Conservation (phyloP, 768 basidiomycete species). For the Cystobasidium tubakii region DNA sequence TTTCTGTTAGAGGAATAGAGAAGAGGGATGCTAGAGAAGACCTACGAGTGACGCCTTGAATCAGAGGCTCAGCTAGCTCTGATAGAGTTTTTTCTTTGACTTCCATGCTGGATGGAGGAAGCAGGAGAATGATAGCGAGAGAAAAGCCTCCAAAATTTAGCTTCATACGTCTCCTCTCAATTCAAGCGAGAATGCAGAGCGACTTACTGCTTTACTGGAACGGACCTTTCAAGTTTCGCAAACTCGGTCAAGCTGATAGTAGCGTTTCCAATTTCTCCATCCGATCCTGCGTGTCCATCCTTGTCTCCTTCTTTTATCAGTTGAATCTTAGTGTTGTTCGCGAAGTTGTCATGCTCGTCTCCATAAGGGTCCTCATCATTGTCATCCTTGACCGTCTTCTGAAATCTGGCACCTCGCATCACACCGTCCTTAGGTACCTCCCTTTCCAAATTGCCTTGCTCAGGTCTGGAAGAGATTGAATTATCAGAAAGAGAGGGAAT, state of each 20-base stretch:
- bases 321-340: not conserved
- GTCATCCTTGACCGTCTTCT: no score
- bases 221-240: not conserved
- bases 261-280: not conserved
- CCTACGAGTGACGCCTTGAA: not conserved
- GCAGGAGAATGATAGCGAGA: no score
- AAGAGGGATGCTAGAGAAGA: not conserved
- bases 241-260: slow-evolving; percentile 10
- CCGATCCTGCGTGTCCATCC: not conserved
- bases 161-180: no score
- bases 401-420: no score
- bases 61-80: slow-evolving; percentile 24
- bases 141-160: no score
- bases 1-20: no score
- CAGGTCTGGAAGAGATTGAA: not conserved
- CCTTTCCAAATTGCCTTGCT: no score
- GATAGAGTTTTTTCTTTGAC: slow-evolving; percentile 7
- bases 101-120: not conserved
- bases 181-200: no score
- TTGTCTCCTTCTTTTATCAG: not conserved
- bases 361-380: not conserved
- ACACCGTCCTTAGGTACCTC: no score
- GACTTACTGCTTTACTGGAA: not conserved
- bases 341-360: not conserved
- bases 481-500: not conserved